Evolutionary conservation across 257 asterid genomes (phyloP), one percentile per base, ranked within the genome.

Genomic region (Gentiana macrophylla): DNA sequence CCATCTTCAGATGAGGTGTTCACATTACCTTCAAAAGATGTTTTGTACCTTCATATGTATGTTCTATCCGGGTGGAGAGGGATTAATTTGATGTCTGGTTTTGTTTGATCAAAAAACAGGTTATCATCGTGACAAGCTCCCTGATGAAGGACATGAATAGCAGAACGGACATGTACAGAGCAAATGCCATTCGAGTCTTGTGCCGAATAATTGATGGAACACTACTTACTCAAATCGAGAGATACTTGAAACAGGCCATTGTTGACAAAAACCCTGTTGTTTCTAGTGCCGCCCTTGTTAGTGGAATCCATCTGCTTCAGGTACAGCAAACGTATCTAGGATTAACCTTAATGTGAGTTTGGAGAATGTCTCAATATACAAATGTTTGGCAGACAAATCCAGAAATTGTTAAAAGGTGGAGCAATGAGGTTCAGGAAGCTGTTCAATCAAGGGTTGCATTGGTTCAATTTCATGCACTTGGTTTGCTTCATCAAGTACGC

Each of bases 131-230:
- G 62, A 89, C 97, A 12, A 89, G 97, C 89, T 89, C 97, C 70
- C 76, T 89, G 52, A 89, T 89, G 95, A 89, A 89, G 80, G 97
- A 89, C 81, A 86, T 89, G 97, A 89, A 79, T 64, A 89, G 97
- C 73, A 92, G 94, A 49, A 89, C 94, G 65, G 97, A 89, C 72
- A 89, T 89, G 97, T 89, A 85, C 56, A 74, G 97, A 53, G 97
- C 97, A 61, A 89, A 89, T 73, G 95, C 97, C 52, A 89, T 89
- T 63, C 95, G 97, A 54, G 97, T 89, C 63, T 86, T 89, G 43
- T 89, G 97, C 72, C 89, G 81, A 59, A 89, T 89, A 67, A 89
- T 84, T 37, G 97, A 89, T 73, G 97, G 95, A 61, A 89, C 89
- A 51, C 95, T 89, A 63, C 73, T 89, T 66, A 86, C 97, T 12